Evolutionary conservation across 345 rosid species (phyloP).

Genomic region (Murraya koenigii): DNA sequence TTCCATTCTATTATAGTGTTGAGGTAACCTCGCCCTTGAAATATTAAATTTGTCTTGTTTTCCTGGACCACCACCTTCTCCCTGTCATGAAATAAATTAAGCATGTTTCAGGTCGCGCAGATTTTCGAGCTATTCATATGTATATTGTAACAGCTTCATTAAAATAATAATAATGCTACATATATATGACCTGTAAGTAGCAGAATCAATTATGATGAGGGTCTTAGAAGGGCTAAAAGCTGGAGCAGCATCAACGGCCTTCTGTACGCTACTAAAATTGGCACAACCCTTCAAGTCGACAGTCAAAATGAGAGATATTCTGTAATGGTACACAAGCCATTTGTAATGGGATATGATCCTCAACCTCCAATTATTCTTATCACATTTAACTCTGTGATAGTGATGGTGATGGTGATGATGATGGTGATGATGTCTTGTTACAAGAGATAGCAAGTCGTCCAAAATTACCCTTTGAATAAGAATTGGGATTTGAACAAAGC

Average conservation of each 20-base stretch:
- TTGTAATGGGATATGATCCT: constrained; percentile 25
- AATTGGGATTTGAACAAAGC: not conserved
- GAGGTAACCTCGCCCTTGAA: constrained; percentile 67
- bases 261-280: constrained; percentile 64
- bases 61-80: constrained; percentile 67
- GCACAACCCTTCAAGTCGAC: constrained; percentile 68
- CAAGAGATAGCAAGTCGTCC: constrained; percentile 13
- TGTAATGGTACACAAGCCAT: constrained; percentile 28
- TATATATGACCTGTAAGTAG: constrained; percentile 59
- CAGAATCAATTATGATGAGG: constrained; percentile 60
- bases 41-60: constrained; percentile 64
- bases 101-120: no score
- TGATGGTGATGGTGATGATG: not conserved
- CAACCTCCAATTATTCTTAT: constrained; percentile 36
- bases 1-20: constrained; percentile 73
- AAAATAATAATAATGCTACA: no score
- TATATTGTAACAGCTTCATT: no score
- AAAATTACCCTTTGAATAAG: not conserved
- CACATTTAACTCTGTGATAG: constrained; percentile 18
- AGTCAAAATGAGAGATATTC: constrained; percentile 45
- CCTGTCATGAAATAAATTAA: constrained; percentile 33
- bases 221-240: constrained; percentile 49
- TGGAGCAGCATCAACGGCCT: constrained; percentile 69
- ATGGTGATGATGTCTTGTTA: constrained; percentile 22
- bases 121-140: no score